Conservation (phyloP, 192 early-diverging fungal genomes). For the Backusella circina region DNA sequence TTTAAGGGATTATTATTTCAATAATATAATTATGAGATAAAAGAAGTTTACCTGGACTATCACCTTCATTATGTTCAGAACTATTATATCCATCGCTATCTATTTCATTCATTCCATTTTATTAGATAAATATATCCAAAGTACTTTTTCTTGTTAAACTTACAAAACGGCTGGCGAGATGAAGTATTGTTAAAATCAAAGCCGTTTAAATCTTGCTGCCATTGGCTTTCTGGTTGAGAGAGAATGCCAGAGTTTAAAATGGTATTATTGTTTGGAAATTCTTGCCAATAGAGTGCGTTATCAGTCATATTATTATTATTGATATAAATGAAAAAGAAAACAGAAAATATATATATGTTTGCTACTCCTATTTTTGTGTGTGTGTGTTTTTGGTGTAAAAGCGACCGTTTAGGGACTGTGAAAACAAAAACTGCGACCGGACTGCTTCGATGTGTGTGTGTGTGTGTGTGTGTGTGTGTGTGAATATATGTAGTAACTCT, state of each 20-base stretch:
- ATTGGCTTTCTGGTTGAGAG: background rate
- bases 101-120: background rate
- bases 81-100: background rate
- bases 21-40: background rate
- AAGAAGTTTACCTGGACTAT: background rate
- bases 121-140: background rate
- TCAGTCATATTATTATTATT: background rate
- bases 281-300: background rate
- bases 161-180: background rate
- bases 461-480: background rate
- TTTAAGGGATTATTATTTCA: background rate
- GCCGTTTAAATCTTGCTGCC: background rate
- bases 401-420: background rate
- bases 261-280: background rate
- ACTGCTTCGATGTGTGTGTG: background rate
- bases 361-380: background rate
- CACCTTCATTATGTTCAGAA: background rate
- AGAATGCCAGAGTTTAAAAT: background rate
- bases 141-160: background rate
- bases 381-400: background rate
- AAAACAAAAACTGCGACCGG: background rate
- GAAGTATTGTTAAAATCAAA: background rate
- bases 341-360: too few relatives aligned
- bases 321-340: too few relatives aligned
- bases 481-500: background rate